phyloP scores from a whole-genome alignment of 768 basidiomycete genomes.

The Lentinula boryana region DNA sequence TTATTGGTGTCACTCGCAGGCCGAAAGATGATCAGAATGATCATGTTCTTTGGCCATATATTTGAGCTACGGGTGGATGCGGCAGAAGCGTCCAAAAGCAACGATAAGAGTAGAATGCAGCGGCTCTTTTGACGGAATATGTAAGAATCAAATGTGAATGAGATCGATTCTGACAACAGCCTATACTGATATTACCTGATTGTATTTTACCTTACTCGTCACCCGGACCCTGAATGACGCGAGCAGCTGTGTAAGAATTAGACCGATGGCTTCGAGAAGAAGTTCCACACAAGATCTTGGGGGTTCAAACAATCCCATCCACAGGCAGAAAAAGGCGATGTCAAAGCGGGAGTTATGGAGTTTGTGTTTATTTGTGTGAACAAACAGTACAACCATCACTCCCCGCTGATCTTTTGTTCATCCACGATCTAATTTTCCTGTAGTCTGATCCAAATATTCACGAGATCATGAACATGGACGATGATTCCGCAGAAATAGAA shows the following conservation, averaged over 20 bases:
- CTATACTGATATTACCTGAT: not conserved
- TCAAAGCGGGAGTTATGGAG: not conserved
- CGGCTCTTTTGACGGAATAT: not conserved
- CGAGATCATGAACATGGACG: constrained; percentile 14
- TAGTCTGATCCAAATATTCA: no score
- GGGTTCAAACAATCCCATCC: not conserved
- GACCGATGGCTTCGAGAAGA: not conserved
- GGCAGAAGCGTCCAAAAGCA: not conserved
- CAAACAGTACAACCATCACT: not conserved
- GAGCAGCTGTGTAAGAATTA: not conserved
- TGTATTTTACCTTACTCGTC: not conserved
- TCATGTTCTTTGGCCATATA: not conserved
- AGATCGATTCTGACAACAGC: not conserved
- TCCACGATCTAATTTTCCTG: not conserved
- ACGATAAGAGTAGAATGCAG: not conserved
- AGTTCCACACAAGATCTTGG: not conserved
- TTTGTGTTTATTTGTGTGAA: not conserved
- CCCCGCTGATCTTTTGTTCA: not conserved
- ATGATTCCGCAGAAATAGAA: constrained; percentile 53
- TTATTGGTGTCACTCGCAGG: not conserved
- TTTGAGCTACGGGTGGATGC: not conserved
- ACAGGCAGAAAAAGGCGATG: not conserved
- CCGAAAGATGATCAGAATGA: not conserved
- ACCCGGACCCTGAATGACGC: not conserved
- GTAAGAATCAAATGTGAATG: not conserved